Evolutionary conservation across 2,329 filamentous ascomycete genomes (phyloP).

Genomic region (Stemphylium lycopersici): DNA sequence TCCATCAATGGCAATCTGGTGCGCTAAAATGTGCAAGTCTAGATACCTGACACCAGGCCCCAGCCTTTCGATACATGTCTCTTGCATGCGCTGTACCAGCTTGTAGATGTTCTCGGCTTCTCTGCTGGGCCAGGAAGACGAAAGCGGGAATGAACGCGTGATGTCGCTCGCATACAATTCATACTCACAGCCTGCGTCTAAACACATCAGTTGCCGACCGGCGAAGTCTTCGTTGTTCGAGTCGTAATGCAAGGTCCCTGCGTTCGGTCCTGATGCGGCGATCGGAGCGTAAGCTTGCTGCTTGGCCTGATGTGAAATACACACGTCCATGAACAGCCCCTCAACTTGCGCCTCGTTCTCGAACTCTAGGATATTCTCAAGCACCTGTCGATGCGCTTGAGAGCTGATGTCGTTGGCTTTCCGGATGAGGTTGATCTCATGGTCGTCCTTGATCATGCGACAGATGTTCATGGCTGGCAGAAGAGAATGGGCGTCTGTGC

Average conservation of each 20-base stretch:
- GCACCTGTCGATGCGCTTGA: constrained; percentile 74
- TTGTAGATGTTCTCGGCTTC: constrained; percentile 77
- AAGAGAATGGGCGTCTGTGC: constrained; percentile 54
- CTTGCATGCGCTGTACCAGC: constrained; percentile 82
- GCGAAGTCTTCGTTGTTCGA: constrained; percentile 76
- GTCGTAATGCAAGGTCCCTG: constrained; percentile 84
- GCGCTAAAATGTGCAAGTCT: constrained; percentile 74
- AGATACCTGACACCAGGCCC: constrained; percentile 73
- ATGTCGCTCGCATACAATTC: constrained; percentile 87
- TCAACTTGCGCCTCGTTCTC: constrained; percentile 84
- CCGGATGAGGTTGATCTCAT: constrained; percentile 81
- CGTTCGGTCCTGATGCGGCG: constrained; percentile 81
- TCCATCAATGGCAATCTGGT: constrained; percentile 72
- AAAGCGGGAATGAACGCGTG: constrained; percentile 83
- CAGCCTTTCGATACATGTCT: constrained; percentile 71
- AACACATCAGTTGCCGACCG: constrained; percentile 74
- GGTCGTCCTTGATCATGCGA: constrained; percentile 80
- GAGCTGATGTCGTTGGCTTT: constrained; percentile 82
- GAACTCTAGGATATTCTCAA: constrained; percentile 66
- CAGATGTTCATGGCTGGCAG: constrained; percentile 76
- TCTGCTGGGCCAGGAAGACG: constrained; percentile 68
- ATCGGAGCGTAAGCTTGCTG: constrained; percentile 89
- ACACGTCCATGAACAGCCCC: constrained; percentile 75
- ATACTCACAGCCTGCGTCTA: constrained; percentile 90
- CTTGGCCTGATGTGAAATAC: constrained; percentile 74